phyloP scores from a whole-genome alignment of 2,329 filamentous ascomycete genomes.

The Rhynchosporium agropyri region DNA sequence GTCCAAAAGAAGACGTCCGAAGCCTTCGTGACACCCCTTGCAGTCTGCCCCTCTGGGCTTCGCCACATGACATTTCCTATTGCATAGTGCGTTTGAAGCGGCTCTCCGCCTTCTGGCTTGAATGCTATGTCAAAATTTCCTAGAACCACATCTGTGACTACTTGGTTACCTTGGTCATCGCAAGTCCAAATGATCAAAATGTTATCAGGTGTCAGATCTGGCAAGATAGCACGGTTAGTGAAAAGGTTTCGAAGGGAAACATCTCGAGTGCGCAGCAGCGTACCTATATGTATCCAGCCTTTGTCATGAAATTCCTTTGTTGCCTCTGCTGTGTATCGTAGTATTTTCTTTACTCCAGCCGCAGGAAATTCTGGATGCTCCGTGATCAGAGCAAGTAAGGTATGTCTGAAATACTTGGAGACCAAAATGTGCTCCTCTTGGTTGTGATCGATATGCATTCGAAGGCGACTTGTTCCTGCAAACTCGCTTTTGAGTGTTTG shows the following conservation, averaged over 20 bases:
- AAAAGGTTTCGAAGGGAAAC: neutral
- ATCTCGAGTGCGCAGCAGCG: neutral
- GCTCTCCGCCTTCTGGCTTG: constrained; percentile 13
- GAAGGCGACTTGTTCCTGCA: neutral
- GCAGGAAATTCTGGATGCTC: neutral
- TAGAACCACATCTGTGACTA: constrained; percentile 2
- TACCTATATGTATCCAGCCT: neutral
- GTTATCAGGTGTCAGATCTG: constrained; percentile 27
- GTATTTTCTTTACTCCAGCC: neutral
- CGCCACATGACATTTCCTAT: constrained; percentile 23
- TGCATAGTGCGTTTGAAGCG: constrained; percentile 9
- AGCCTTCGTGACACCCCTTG: constrained; percentile 12
- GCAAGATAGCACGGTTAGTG: constrained; percentile 12
- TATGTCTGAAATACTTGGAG: neutral
- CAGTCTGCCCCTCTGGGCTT: constrained; percentile 11
- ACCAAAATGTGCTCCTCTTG: neutral
- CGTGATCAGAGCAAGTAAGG: neutral
- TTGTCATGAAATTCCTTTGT: neutral
- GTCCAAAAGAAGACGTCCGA: constrained; percentile 16
- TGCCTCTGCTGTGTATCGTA: neutral
- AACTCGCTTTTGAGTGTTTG: neutral
- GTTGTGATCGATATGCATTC: neutral
- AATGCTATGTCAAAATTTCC: constrained; percentile 18
- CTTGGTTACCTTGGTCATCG: constrained; percentile 3
- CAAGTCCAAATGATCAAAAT: constrained; percentile 28